A percentile compares a stretch with the other conserved stretches of the same genome.
Evolutionary conservation across 345 rosid species (phyloP).

Genomic region (Bretschneidera sinensis): DNA sequence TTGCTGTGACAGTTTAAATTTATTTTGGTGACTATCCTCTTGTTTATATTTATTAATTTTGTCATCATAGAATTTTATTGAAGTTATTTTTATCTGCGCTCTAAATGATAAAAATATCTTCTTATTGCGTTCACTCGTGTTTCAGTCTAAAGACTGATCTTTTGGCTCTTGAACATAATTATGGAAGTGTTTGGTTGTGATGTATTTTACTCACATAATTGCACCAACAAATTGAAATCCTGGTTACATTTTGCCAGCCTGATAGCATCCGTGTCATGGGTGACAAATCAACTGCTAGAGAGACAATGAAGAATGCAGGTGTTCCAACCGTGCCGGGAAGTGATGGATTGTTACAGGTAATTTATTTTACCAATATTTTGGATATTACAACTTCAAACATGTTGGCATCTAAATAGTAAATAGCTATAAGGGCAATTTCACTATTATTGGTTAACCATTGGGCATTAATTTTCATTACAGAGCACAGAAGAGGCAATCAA

Average conservation of each 20-base stretch:
- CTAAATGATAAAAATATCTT: background rate
- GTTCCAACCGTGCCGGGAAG: slow-evolving; percentile 99
- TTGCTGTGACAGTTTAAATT: background rate
- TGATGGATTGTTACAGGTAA: slow-evolving; percentile 88
- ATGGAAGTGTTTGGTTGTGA: background rate
- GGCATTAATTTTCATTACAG: slow-evolving; percentile 34
- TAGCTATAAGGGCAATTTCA: background rate
- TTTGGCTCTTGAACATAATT: background rate
- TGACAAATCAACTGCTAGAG: slow-evolving; percentile 97
- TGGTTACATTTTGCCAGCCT: slow-evolving; percentile 49
- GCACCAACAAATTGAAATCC: background rate
- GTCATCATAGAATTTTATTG: background rate
- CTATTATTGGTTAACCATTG: slow-evolving; percentile 4
- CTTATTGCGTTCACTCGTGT: too few species aligned
- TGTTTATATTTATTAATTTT: too few species aligned
- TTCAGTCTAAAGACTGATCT: background rate
- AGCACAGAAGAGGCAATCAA: slow-evolving; percentile 85
- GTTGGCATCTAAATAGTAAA: background rate
- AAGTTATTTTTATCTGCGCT: background rate
- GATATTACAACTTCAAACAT: background rate
- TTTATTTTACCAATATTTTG: slow-evolving; percentile 7
- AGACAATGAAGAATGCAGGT: slow-evolving; percentile 97
- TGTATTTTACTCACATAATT: background rate
- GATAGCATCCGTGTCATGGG: slow-evolving; percentile 98
- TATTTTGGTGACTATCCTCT: background rate